Evolutionary conservation across 2,329 filamentous ascomycete species (phyloP).

Genomic region (Calonectria fujianensis): DNA sequence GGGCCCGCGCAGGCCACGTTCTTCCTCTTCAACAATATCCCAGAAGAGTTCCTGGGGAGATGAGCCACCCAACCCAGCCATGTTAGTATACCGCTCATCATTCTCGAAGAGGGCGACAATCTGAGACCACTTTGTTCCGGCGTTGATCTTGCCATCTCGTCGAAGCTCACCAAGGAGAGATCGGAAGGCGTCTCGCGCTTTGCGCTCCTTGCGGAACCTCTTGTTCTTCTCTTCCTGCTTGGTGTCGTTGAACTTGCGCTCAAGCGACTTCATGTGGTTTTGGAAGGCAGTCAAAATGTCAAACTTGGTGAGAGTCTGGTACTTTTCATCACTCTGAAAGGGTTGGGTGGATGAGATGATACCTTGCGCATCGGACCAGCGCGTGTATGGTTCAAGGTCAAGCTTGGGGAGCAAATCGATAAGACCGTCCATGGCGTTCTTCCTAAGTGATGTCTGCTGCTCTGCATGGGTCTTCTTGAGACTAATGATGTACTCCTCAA

Average conservation of each 20-base stretch:
- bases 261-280: slow-evolving; percentile 93
- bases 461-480: slow-evolving; percentile 89
- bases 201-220: slow-evolving; percentile 88
- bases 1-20: slow-evolving; percentile 86
- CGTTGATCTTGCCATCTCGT: slow-evolving; percentile 87
- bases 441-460: slow-evolving; percentile 81
- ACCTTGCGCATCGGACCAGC: slow-evolving; percentile 92
- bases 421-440: slow-evolving; percentile 89
- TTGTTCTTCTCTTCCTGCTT: slow-evolving; percentile 90
- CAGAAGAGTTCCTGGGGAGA: slow-evolving; percentile 95
- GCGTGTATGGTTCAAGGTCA: slow-evolving; percentile 92
- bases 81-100: slow-evolving; percentile 88
- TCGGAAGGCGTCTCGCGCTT: slow-evolving; percentile 88
- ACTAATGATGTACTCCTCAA: slow-evolving; percentile 92
- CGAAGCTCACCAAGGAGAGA: slow-evolving; percentile 84
- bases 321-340: slow-evolving; percentile 89
- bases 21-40: slow-evolving; percentile 96
- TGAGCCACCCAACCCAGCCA: slow-evolving; percentile 90
- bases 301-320: slow-evolving; percentile 88
- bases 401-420: slow-evolving; percentile 85
- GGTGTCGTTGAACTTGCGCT: slow-evolving; percentile 92
- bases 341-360: slow-evolving; percentile 85
- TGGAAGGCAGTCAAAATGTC: slow-evolving; percentile 96
- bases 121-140: slow-evolving; percentile 92
- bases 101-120: slow-evolving; percentile 84